Conservation (phyloP, 2,329 filamentous ascomycete genomes). For the Xylariaceae sp. region DNA sequence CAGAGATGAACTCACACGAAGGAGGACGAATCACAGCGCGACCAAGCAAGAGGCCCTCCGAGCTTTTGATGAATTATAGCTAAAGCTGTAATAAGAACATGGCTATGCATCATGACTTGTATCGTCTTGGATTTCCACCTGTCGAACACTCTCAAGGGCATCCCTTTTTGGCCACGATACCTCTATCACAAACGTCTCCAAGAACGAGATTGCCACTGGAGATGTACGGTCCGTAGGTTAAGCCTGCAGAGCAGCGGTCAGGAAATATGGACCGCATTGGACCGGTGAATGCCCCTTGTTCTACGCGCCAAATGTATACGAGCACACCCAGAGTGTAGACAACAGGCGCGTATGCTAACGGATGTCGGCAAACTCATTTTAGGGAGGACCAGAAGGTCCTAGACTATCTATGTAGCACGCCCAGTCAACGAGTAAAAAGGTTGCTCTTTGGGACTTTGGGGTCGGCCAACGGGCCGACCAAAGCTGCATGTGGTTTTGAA, state of each 20-base stretch:
- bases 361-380: neutral
- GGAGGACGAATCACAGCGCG: slow-evolving; percentile 21
- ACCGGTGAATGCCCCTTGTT: neutral
- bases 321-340: neutral
- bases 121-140: neutral
- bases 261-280: neutral
- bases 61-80: slow-evolving; percentile 34
- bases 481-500: no score
- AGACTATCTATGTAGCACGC: neutral
- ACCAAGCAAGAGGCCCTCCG: slow-evolving; percentile 29
- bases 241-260: neutral
- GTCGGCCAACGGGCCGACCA: neutral
- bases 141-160: neutral
- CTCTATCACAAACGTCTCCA: slow-evolving; percentile 8
- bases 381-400: neutral
- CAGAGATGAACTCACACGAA: slow-evolving; percentile 28
- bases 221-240: neutral
- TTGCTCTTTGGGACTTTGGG: neutral
- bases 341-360: neutral
- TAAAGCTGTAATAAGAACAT: neutral
- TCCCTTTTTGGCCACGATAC: slow-evolving; percentile 3
- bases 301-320: neutral
- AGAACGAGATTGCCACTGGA: neutral
- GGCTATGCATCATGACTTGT: neutral
- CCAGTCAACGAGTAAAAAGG: neutral